A percentile compares a stretch with the other conserved stretches of the same genome.
phyloP scores from a whole-genome alignment of 2,329 filamentous ascomycete genomes.

The Annulohypoxylon truncatum region DNA sequence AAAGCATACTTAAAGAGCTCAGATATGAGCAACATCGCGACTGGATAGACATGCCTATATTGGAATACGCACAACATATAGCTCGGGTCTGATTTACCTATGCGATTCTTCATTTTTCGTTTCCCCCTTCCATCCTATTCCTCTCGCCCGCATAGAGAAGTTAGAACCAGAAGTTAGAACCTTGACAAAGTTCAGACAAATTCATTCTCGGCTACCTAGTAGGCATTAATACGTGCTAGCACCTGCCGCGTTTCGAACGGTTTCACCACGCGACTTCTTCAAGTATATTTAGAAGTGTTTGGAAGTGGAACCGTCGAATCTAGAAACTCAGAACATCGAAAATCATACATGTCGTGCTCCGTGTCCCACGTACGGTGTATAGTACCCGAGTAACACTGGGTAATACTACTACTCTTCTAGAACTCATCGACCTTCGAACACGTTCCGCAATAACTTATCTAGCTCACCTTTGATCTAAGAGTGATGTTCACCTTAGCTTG shows the following conservation, averaged over 20 bases:
- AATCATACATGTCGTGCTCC: neutral
- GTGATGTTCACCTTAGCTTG: neutral
- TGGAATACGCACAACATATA: neutral
- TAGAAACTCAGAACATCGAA: constrained; percentile 1
- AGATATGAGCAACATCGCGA: neutral
- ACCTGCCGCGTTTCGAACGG: constrained; percentile 16
- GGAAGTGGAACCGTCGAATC: constrained; percentile 7
- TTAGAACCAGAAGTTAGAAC: neutral
- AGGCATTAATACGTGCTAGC: constrained; percentile 9
- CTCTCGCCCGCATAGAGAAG: neutral
- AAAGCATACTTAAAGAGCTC: neutral
- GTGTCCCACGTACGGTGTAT: neutral
- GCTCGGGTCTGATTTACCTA: neutral
- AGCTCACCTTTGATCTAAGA: neutral
- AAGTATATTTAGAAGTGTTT: constrained; percentile 26
- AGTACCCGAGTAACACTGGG: neutral
- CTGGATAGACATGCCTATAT: constrained; percentile 10
- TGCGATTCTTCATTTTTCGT: neutral
- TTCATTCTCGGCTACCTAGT: too few species aligned
- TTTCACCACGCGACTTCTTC: constrained; percentile 33
- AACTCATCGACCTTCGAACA: constrained; percentile 2
- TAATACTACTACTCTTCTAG: constrained; percentile 7
- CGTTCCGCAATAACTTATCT: constrained; percentile 6
- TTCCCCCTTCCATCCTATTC: neutral
- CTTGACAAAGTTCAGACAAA: constrained; percentile 7